Base-by-base conservation (phyloP, 2,329 filamentous ascomycete species). In the Cercospora sesami region DNA sequence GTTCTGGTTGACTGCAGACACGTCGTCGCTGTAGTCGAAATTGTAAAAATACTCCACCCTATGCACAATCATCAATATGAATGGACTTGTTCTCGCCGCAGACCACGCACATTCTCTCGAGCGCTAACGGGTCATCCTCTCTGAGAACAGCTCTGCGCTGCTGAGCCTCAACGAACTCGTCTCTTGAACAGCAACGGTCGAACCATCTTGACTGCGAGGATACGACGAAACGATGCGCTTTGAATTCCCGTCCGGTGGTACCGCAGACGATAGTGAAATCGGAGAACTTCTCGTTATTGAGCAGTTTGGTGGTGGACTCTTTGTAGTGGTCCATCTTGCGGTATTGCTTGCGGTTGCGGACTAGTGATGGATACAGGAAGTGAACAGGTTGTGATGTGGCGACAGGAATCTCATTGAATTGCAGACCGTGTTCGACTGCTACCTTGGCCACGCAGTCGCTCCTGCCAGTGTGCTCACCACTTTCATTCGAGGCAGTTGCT, bases 141-240 rank as follows among this genome's bases (percentile, higher is more conserved):
- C 9, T 4, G 3, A 45, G 60, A 6, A 45, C 21, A 2, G 39
- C 12, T 8, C 14, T 1, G 5, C 33, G 53, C 2, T 31, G 2
- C 7, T 48, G 4, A 0, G 9, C 10, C 26, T 63, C 63, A 16
- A 42, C 7, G 51, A 60, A 63, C 1, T 31, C 30, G 21, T 60
- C 42, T 1, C 67, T 28, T 1, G 48, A n/a, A 10, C 60, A 68
- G 21, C 59, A 65, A 0, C 23, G 4, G 14, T 39, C 59, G 30
- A 64, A 68, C 18, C 36, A 66, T 28, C 63, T 68, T 2, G 67
- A 68, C 5, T 65, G 63, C 0, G 63, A 10, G 12, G 62, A 26
- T 18, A 63, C 4, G 8, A 68, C 3, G 9, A 5, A 10, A 3
- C 57, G 16, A 9, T 66, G 59, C 2, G 59, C 57, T 2, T 53